phyloP scores from a whole-genome alignment of 495 filamentous ascomycete genomes.

The Neurospora pannonica region DNA sequence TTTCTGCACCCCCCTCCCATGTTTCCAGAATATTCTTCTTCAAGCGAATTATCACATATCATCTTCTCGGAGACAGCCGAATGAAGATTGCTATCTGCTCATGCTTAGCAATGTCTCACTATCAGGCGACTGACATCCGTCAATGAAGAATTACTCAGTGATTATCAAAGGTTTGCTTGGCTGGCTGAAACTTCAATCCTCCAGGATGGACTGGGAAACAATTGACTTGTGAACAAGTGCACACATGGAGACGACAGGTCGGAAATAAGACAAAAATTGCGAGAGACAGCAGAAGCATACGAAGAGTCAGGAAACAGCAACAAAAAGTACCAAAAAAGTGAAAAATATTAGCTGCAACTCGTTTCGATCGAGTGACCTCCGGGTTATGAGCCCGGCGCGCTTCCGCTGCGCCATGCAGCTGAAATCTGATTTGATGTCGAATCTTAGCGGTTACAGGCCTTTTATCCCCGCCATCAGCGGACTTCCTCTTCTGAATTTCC shows the following conservation, averaged over 20 bases:
- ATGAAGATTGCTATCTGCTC: neutral
- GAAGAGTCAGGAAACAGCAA: neutral
- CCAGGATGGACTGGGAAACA: neutral
- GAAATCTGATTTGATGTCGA: neutral
- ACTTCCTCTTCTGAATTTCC: neutral
- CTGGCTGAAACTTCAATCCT: neutral
- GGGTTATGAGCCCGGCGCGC: constrained; percentile 11
- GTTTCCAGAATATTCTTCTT: neutral
- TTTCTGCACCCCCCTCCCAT: neutral
- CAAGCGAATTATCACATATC: neutral
- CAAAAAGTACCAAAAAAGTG: neutral
- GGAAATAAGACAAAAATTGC: neutral
- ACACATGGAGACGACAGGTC: neutral
- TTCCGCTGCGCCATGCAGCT: constrained; percentile 11
- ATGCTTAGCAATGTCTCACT: neutral
- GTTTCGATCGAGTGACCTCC: constrained; percentile 10
- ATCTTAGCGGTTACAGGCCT: neutral
- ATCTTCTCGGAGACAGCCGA: neutral
- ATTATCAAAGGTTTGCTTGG: neutral
- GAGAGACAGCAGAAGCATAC: neutral
- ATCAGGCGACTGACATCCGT: neutral
- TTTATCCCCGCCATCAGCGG: neutral
- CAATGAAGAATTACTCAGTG: neutral
- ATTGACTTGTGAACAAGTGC: neutral
- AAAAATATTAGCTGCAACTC: constrained; percentile 3